Evolutionary conservation across 805 yeast genomes (phyloP), one percentile per base, ranked within the genome.

Genomic region (Metschnikowia kofuensis): DNA sequence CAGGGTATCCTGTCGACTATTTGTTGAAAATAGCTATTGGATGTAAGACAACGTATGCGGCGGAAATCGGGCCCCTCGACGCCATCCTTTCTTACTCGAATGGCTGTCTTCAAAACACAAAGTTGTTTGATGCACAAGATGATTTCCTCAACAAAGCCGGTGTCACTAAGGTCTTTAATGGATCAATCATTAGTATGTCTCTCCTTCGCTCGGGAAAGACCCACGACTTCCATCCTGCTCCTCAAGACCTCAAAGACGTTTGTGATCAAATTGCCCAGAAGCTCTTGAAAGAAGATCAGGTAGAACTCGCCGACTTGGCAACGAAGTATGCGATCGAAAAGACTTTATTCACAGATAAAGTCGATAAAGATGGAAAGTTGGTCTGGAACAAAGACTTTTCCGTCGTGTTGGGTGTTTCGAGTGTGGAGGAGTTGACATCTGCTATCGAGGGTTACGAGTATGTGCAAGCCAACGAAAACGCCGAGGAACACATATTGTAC

Each of bases 121-220:
- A 51, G 6, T 68, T 86, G 39, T 69, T 77, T 27, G 66, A 73
- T 0, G 78, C 76, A 56, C 64, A 74, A 56, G 76, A 74, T 6
- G 70, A 69, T 35, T 82, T 88, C 55, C 65, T 76, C 36, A 57
- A 52, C 2, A 80, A 79, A 7, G 80, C 87, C 11, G 78, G 80
- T 6, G 72, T 90, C 30, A 72, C 76, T 49, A 65, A 74, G 52
- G 65, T 91, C n/a, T 67, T 84, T 62, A 89, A 87, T 63, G 97
- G 92, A 3, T 87, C 96, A 0, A 90, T 94, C 35, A 71, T 92
- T 51, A 82, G 91, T 47, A 91, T 91, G 98, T 87, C 96, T 4
- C 66, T 91, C 48, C 72, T 91, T 48, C 76, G 96, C 50, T 77
- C 85, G 0, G 83, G 76, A 26, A 70, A 75, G 32, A 85, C 96